Evolutionary conservation across 1,139 yeast species (phyloP), one percentile per base, ranked within the genome.

Genomic region (Candida dubliniensis): DNA sequence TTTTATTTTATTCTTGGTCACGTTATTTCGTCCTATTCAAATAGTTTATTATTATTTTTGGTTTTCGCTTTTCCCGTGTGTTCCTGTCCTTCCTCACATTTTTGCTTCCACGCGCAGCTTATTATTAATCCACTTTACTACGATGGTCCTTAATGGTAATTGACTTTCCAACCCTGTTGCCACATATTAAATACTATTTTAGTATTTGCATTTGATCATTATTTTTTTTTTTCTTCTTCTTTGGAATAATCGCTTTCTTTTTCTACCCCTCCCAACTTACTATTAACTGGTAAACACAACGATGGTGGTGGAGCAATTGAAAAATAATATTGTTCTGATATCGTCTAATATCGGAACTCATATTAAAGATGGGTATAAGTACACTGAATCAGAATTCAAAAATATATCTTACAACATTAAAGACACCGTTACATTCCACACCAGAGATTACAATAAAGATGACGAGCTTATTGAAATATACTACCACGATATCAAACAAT

Each of bases 381-480:
- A 41, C 15, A 48, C 52, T 2, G 51, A 41, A 10, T 13, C 45
- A 2, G 50, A 49, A 31, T 26, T 49, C 5, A 40, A 48, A 9
- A 41, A 45, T 29, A 42, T 50, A 13, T 42, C 50, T 4, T 46
- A 47, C 24, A 47, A 36, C 30, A 33, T 52, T n/a, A 48, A 49
- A 29, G 49, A 51, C 37, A 48, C 47, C n/a, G 46, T 52, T n/a
- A 50, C 53, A 11, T 52, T 60, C 38, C 55, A 54, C 38, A 54
- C 56, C 32, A 51, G 58, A 34, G 59, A 56, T 10, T 64, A 53
- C 43, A 66, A 60, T 49, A 53, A 56, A 40, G 82, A 75, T 45
- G 81, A 77, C 52, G 74, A 71, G 38, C 53, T 70, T 31, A 63
- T 76, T 7, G 54, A 56, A 11, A 68, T 67, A 31, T 77, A 76